Evolutionary conservation across 495 filamentous ascomycete species (phyloP), one percentile per base, ranked within the genome.

Genomic region (Thozetella sp.): DNA sequence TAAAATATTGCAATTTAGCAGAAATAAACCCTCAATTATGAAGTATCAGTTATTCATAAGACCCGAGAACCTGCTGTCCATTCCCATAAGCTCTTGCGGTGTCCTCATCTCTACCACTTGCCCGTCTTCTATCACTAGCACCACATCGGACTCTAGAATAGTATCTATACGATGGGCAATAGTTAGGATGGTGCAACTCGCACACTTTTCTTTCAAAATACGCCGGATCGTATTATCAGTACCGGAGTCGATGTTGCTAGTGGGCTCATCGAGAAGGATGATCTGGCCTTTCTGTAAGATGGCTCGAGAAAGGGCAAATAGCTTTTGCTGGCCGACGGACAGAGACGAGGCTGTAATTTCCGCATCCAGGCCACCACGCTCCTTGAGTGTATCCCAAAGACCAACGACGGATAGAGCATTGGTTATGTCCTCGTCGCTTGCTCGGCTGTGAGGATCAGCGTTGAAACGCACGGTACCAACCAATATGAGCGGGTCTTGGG

Each of bases 251-350:
- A 75, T 59, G 48, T 59, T 64, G 60, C 69, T 72, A 0, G 65
- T 72, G 1, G 70, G 65, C 51, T 72, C 70, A 48, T 72, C 70
- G 25, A 72, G 25, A 6, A 72, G 54, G 3, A 72, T 34, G 22
- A 72, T 65, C 2, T 19, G 67, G 23, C 70, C 53, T 0, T 54
- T 59, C 0, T 78, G 69, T 30, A 90, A 71, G 15, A 89, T 70
- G 1, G 84, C 87, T 2, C 86, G 76, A 1, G 83, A 84, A 17
- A 90, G 76, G 62, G 83, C 82, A 58, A 90, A 79, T 19, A 90
- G 72, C 67, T 90, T 87, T 23, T 72, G 74, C 63, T 90, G 86
- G 1, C 88, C 88, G 45, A 34, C 51, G 0, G 64, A 67, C 23
- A 69, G 34, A 17, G 63, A 63, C 43, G 63, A 9, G 4, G 63